These are phyloP conservation scores for Cochlearia excelsa DNA, from an alignment of 345 rosid species.

Conservation along the genomic window DNA sequence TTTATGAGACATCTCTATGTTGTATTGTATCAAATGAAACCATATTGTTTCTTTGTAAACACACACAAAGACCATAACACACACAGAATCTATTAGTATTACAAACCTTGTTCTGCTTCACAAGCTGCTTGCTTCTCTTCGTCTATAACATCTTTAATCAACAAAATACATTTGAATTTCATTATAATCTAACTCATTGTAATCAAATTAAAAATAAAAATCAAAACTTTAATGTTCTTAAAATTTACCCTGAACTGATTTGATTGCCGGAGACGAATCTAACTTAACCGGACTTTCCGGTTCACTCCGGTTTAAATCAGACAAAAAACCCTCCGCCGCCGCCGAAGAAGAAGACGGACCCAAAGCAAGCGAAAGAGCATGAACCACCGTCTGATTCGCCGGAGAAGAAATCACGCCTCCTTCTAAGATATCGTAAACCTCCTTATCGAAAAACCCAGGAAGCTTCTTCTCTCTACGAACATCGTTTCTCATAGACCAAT, in stretches of 20 bases:
- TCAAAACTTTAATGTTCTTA: neutral
- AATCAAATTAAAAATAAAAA: neutral
- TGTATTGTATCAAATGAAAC: constrained; percentile 7
- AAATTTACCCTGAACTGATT: constrained; percentile 42
- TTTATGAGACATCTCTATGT: neutral
- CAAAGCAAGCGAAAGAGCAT: constrained; percentile 42
- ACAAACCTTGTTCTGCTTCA: constrained; percentile 39
- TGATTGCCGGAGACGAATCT: constrained; percentile 39
- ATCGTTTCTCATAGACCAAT: constrained; percentile 95
- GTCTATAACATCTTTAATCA: constrained; percentile 30
- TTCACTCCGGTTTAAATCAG: constrained; percentile 26
- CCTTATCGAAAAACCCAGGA: constrained; percentile 93
- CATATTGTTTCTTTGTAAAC: neutral
- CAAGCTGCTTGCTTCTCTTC: constrained; percentile 46
- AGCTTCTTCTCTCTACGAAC: constrained; percentile 74
- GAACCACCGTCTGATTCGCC: constrained; percentile 12
- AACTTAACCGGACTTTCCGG: constrained; percentile 19
- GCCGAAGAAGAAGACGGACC: constrained; percentile 39
- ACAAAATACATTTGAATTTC: neutral
- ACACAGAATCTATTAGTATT: too few species aligned
- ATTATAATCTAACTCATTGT: constrained; percentile 1
- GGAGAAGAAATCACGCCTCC: constrained; percentile 37
- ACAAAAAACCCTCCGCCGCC: constrained; percentile 54
- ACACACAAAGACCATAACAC: constrained; percentile 1
- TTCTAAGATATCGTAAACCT: constrained; percentile 82